Evolutionary conservation across 2,329 filamentous ascomycete species (phyloP), one percentile per base, ranked within the genome.

Genomic region (Alternaria novae-zelandiae): DNA sequence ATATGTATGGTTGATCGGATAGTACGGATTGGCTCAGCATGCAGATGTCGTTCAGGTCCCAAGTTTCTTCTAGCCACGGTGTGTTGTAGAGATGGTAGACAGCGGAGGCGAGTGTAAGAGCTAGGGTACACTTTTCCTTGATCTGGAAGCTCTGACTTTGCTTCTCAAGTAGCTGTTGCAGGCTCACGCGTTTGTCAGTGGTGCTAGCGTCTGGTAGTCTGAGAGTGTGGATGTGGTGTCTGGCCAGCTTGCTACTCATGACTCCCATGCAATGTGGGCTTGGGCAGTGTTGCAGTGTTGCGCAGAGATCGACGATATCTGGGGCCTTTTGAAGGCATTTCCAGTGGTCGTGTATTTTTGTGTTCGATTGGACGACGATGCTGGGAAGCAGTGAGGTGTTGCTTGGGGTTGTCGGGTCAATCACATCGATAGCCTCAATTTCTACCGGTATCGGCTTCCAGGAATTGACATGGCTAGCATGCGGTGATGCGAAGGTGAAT

Each of bases 151-250:
- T 45, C 3, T 17, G 9, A 3, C 43, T 6, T 13, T 45, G 43
- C 17, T 2, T 32, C 30, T 6, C 30, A 6, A 32, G 11, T 9
- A 12, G 11, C 17, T 45, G 43, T 9, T 45, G 43, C 4, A 45
- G 1, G 12, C 17, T 45, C 0, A 45, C 6, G 0, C 43, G 12
- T 13, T 45, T 3, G 1, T 21, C 43, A 1, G 6, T 15, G 0
- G 12, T 21, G 43, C 11, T 45, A 1, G 43, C 20, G 17, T 45
- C 9, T 2, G 43, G 43, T 13, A 21, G 1, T 2, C 6, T 20
- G 0, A 45, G 20, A 21, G 43, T 45, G 43, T 45, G 43, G 11
- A 45, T 45, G 43, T 45, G 43, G 20, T 45, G 43, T 45, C 1
- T 45, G 0, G 43, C 7, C 0, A 45, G 43, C 12, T 45, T 45